Base-by-base conservation (phyloP, 1,139 yeast genomes). In the Magnusiomyces sp. region DNA sequence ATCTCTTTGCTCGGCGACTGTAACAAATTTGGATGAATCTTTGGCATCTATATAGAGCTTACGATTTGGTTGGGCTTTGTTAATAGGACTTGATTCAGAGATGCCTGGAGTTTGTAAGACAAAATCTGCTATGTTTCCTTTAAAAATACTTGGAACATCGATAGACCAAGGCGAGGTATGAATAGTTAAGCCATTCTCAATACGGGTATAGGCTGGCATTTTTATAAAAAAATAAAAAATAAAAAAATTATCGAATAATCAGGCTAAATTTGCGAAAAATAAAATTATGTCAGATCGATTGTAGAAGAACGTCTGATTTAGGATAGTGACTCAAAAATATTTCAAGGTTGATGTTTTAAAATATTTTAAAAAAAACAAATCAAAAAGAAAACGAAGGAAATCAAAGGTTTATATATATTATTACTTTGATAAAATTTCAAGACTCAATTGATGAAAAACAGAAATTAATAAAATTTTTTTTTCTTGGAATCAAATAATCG, bases 1-100 rank as follows among this genome's bases (percentile, higher is more conserved):
- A 5, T 52, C 46, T 16, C 55, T 41, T 27, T 56, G 52, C 46
- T 66, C 58, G 39, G 53, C 49, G 29, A 60, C 63, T 5, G 60
- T 57, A 27, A 48, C 13, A 19, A 40, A n/a, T 5, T 45, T 40
- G 4, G 19, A 19, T 17, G 51, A 42, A 37, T 51, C 44, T 5
- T 45, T 47, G 6, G 46, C 48, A 45, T 52, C 55, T 36, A 50
- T 52, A 40, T 16, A 48, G 6, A 52, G 42, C 13, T 50, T 46
- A n/a, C 38, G 36, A 39, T 39, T 31, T 2, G 32, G 46, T 13
- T 40, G 14, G 23, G 43, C 36, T n/a, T n/a, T n/a, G n/a, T n/a
- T n/a, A n/a, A n/a, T n/a, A n/a, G n/a, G n/a, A n/a, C n/a, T n/a
- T 4, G 46, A 31, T 19, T 32, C 19, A 2, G 40, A 17, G 19